These are phyloP conservation scores for Apiospora pterosperma DNA, from an alignment of 2,329 filamentous ascomycete genomes.

Conservation along the genomic window DNA sequence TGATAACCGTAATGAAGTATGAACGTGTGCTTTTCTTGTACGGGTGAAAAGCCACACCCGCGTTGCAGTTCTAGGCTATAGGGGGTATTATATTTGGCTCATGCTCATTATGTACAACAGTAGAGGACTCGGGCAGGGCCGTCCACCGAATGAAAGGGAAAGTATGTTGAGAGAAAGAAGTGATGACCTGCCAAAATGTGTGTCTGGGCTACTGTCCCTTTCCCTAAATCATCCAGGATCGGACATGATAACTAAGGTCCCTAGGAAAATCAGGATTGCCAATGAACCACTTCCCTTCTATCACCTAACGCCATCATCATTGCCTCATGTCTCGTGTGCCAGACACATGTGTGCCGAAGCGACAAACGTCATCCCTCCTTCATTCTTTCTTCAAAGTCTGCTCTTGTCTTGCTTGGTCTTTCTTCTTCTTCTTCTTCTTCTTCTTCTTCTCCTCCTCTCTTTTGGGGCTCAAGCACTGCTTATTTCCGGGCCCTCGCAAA, in stretches of 20 bases:
- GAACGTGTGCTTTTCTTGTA: too few species aligned
- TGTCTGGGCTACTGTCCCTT: not conserved
- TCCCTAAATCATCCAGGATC: not conserved
- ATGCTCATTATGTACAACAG: constrained; percentile 5
- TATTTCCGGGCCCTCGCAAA: constrained; percentile 17
- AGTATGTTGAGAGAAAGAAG: not conserved
- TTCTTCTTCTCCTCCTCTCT: not conserved
- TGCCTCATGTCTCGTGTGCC: not conserved
- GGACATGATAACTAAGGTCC: not conserved
- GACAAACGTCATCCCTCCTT: not conserved
- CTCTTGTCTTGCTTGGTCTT: too few species aligned
- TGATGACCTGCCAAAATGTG: not conserved
- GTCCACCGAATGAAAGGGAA: not conserved
- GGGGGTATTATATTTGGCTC: constrained; percentile 4
- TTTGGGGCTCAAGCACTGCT: not conserved
- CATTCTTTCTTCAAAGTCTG: not conserved
- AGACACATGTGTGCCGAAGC: not conserved
- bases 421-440: not conserved
- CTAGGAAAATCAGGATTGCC: not conserved
- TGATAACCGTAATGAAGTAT: too few species aligned
- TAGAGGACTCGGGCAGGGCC: not conserved
- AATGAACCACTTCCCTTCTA: not conserved
- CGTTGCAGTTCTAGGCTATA: not conserved
- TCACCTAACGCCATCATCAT: not conserved
- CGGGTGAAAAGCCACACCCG: not conserved